Evolutionary conservation across 2,329 filamentous ascomycete genomes (phyloP).

Genomic region (Tolypocladium paradoxum): DNA sequence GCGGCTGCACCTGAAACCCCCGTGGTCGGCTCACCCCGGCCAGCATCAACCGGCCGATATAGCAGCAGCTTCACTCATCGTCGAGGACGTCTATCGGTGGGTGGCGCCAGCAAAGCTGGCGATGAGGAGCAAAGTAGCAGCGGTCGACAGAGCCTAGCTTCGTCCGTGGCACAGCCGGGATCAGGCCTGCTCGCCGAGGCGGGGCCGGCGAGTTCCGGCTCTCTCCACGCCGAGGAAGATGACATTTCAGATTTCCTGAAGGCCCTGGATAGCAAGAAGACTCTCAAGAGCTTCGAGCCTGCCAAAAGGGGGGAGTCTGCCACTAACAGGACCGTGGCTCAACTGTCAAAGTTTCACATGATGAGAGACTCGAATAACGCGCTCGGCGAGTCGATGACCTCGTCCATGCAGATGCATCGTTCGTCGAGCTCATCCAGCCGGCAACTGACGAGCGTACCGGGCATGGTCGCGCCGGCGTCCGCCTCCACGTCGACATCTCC

Average conservation of each 20-base stretch:
- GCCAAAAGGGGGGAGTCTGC: conserved; percentile 57
- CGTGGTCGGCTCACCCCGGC: conserved; percentile 66
- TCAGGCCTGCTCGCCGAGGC: conserved; percentile 69
- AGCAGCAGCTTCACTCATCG: conserved; percentile 92
- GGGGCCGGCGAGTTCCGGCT: conserved; percentile 55
- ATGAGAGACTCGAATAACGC: conserved; percentile 85
- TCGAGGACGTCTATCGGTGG: conserved; percentile 65
- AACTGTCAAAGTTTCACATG: conserved; percentile 73
- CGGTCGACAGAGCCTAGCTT: conserved; percentile 64
- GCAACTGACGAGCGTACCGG: conserved; percentile 47
- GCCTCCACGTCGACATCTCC: conserved; percentile 81
- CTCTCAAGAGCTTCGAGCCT: conserved; percentile 67
- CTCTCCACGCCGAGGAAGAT: conserved; percentile 68
- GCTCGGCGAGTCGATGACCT: conserved; percentile 87
- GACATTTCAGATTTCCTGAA: conserved; percentile 92
- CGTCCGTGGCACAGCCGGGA: conserved; percentile 59
- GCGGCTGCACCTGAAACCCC: conserved; percentile 54
- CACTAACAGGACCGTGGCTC: conserved; percentile 65
- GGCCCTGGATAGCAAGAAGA: conserved; percentile 76
- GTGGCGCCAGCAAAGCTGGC: conserved; percentile 53
- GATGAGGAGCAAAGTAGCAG: conserved; percentile 73
- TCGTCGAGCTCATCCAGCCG: conserved; percentile 65
- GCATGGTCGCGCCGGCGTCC: conserved; percentile 62
- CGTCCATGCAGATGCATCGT: conserved; percentile 73
- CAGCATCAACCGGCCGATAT: conserved; percentile 68